Percentiles rank a stretch among this genome's conserved stretches.
Evolutionary conservation across 2,329 filamentous ascomycete species (phyloP).

Genomic region (Scorias spongiosa): DNA sequence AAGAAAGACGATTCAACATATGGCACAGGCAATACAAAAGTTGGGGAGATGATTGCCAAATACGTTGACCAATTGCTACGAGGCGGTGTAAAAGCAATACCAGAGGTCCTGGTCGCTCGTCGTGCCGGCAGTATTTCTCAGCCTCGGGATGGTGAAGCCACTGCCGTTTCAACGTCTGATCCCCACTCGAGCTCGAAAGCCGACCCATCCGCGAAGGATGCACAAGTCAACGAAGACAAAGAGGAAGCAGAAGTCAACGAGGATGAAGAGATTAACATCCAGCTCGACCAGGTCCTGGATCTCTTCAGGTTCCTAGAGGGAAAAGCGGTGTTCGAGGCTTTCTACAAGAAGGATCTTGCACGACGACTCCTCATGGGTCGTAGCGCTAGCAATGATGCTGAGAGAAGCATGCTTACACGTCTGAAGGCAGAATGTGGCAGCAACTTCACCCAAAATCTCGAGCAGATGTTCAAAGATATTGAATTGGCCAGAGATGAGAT

Average conservation of each 20-base stretch:
- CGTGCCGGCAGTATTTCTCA: slow-evolving; percentile 25
- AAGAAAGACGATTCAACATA: slow-evolving; percentile 57
- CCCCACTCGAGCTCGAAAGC: neutral
- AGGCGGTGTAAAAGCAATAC: slow-evolving; percentile 72
- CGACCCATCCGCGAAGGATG: slow-evolving; percentile 1
- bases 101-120: slow-evolving; percentile 43
- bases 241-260: slow-evolving; percentile 60
- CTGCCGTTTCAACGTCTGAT: neutral
- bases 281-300: slow-evolving; percentile 83
- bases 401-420: slow-evolving; percentile 85
- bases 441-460: slow-evolving; percentile 89
- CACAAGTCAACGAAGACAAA: slow-evolving; percentile 42
- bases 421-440: slow-evolving; percentile 88
- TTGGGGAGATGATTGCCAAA: slow-evolving; percentile 97
- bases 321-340: slow-evolving; percentile 95
- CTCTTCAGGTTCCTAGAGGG: slow-evolving; percentile 94
- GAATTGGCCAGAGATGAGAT: slow-evolving; percentile 88
- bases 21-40: slow-evolving; percentile 76
- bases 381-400: slow-evolving; percentile 86
- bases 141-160: slow-evolving; percentile 6
- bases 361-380: slow-evolving; percentile 77
- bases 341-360: slow-evolving; percentile 96
- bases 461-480: slow-evolving; percentile 99
- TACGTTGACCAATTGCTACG: slow-evolving; percentile 82
- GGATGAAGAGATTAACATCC: slow-evolving; percentile 78